Conservation (phyloP, 768 basidiomycete genomes). For the Mycena polygramma region DNA sequence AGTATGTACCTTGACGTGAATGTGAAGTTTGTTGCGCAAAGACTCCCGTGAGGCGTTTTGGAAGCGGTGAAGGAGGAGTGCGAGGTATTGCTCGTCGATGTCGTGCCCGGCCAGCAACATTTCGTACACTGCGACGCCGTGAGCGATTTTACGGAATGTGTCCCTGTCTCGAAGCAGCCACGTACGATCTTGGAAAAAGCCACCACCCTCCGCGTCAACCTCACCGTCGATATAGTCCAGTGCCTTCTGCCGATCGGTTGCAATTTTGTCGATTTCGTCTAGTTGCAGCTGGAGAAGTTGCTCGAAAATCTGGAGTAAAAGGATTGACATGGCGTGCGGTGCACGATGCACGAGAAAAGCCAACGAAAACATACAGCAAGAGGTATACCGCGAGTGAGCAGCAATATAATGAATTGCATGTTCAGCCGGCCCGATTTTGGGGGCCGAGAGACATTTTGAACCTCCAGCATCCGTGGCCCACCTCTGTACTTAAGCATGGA, state of each 20-base stretch:
- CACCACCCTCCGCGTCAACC: constrained; percentile 28
- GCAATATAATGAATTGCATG: constrained; percentile 38
- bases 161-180: no score
- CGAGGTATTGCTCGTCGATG: constrained; percentile 39
- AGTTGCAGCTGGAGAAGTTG: constrained; percentile 33
- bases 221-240: constrained; percentile 35
- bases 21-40: constrained; percentile 37
- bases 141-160: no score
- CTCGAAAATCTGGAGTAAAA: constrained; percentile 30
- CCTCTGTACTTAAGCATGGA: constrained; percentile 38
- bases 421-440: constrained; percentile 36
- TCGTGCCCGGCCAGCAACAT: constrained; percentile 40
- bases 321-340: background rate
- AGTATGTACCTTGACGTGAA: constrained; percentile 33
- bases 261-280: constrained; percentile 30
- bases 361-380: no score
- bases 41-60: constrained; percentile 28
- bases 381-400: constrained; percentile 32
- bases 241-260: constrained; percentile 29
- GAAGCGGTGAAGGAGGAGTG: constrained; percentile 27
- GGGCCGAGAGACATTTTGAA: constrained; percentile 32
- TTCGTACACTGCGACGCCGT: constrained; percentile 32
- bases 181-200: constrained; percentile 34
- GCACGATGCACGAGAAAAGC: no score
- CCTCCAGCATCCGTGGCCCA: constrained; percentile 33